Conservation (phyloP, 129 eudicot genomes). For the Escallonia rubra region DNA sequence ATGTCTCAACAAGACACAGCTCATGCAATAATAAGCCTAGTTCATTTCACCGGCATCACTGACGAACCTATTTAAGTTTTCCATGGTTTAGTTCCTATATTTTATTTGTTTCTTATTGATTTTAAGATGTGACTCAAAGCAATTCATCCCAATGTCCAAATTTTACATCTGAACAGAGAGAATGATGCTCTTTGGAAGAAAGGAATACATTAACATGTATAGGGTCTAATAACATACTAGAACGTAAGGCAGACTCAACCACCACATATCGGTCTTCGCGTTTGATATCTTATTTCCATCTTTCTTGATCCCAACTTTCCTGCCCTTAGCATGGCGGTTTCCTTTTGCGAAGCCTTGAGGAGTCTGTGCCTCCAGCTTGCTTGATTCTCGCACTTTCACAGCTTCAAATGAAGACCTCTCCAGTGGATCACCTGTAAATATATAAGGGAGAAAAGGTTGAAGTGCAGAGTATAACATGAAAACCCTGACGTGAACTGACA, state of each 20-base stretch:
- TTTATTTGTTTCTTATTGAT: no score
- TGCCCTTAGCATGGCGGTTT: constrained; percentile 17
- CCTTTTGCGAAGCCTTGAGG: constrained; percentile 30
- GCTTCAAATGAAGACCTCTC: constrained; percentile 25
- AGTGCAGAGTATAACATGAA: no score
- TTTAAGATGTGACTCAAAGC: no score
- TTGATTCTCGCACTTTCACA: constrained; percentile 22
- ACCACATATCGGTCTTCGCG: constrained; percentile 43
- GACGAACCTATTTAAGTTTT: no score
- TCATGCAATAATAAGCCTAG: no score
- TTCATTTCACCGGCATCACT: no score
- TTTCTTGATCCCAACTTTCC: constrained; percentile 19
- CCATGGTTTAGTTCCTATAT: no score
- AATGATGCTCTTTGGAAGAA: neutral
- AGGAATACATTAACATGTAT: neutral
- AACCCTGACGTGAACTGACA: no score
- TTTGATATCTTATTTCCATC: constrained; percentile 14
- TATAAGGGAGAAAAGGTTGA: neutral
- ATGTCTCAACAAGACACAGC: no score
- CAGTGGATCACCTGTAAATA: constrained; percentile 33
- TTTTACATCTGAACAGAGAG: neutral
- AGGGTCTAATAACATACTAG: constrained; percentile 40
- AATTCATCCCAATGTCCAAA: no score
- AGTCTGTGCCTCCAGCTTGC: constrained; percentile 24
- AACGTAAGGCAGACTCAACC: constrained; percentile 76